Percentiles rank a stretch among this genome's conserved stretches.
These are phyloP conservation scores for Rutstroemia sp. DNA, from an alignment of 2,329 filamentous ascomycete genomes.

Conservation along the genomic window DNA sequence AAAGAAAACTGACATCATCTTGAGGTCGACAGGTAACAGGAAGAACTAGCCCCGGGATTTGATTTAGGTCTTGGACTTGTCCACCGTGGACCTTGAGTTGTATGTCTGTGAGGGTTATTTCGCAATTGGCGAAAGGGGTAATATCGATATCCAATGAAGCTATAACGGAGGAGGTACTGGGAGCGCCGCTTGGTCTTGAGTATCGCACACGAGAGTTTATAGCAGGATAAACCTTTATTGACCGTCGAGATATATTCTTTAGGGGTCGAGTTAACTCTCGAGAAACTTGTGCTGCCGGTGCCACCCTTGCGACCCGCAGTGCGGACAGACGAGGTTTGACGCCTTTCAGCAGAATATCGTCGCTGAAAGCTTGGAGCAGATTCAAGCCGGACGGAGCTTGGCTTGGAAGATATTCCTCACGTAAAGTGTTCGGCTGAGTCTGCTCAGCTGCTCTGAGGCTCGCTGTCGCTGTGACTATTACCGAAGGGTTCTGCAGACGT, in stretches of 20 bases:
- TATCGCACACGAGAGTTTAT: constrained; percentile 69
- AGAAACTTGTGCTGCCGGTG: constrained; percentile 53
- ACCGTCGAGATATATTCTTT: constrained; percentile 53
- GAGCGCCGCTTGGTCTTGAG: constrained; percentile 53
- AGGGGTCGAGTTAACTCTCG: constrained; percentile 57
- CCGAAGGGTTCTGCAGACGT: constrained; percentile 56
- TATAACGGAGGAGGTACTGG: constrained; percentile 51
- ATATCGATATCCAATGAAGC: constrained; percentile 69
- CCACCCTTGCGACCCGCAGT: constrained; percentile 65
- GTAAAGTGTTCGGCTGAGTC: constrained; percentile 34
- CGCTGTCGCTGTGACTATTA: constrained; percentile 57
- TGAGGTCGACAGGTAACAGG: constrained; percentile 58
- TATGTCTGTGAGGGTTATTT: constrained; percentile 54
- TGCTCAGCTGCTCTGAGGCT: constrained; percentile 47
- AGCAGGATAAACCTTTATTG: constrained; percentile 58
- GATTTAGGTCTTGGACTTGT: constrained; percentile 49
- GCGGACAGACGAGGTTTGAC: constrained; percentile 64
- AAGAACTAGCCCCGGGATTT: constrained; percentile 40
- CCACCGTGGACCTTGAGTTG: constrained; percentile 50
- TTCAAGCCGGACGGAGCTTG: constrained; percentile 65
- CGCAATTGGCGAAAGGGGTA: constrained; percentile 60
- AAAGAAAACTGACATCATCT: constrained; percentile 70
- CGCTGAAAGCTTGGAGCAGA: constrained; percentile 65
- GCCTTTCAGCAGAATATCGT: constrained; percentile 51
- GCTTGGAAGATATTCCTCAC: constrained; percentile 61